Percentiles rank a stretch among this genome's conserved stretches.
These are phyloP conservation scores for Herpotrichia juniperi DNA, from an alignment of 2,329 filamentous ascomycete species.

Conservation along the genomic window DNA sequence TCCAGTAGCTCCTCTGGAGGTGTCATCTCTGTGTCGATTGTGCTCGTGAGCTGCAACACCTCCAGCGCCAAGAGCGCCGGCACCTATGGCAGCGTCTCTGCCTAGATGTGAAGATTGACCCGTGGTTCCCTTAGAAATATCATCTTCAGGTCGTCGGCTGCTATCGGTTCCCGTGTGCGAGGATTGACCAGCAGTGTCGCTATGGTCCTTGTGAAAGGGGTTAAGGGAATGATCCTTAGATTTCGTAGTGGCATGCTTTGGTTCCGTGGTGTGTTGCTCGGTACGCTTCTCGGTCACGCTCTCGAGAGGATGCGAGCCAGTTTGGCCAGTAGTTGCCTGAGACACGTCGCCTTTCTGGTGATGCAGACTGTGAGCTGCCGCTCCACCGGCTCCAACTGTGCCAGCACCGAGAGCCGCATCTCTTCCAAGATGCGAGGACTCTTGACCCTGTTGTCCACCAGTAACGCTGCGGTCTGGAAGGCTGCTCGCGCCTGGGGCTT, in stretches of 20 bases:
- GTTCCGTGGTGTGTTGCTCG: not conserved
- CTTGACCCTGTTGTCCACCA: not conserved
- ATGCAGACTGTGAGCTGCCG: conserved; percentile 11
- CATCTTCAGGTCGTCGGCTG: not conserved
- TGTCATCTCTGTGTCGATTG: not conserved
- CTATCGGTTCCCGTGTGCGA: no score
- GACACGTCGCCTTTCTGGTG: conserved; percentile 9
- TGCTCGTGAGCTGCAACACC: conserved; percentile 10
- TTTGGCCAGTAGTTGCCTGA: not conserved
- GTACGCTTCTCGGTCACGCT: not conserved
- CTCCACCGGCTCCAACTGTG: conserved; percentile 7
- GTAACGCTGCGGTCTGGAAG: not conserved
- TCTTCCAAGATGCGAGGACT: conserved; percentile 8
- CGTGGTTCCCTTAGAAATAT: not conserved
- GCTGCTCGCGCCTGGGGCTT: not conserved
- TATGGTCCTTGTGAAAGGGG: no score
- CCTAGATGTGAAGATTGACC: conserved; percentile 9
- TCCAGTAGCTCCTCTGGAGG: not conserved
- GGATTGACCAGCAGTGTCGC: no score
- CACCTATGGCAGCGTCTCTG: conserved; percentile 6
- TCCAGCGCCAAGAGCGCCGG: conserved; percentile 10
- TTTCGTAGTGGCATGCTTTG: no score
- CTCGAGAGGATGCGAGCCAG: not conserved
- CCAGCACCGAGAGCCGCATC: conserved; percentile 10
- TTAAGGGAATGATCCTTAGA: conserved; percentile 42